Conservation (phyloP, 2,329 filamentous ascomycete genomes). For the Tympanopsis confertula region DNA sequence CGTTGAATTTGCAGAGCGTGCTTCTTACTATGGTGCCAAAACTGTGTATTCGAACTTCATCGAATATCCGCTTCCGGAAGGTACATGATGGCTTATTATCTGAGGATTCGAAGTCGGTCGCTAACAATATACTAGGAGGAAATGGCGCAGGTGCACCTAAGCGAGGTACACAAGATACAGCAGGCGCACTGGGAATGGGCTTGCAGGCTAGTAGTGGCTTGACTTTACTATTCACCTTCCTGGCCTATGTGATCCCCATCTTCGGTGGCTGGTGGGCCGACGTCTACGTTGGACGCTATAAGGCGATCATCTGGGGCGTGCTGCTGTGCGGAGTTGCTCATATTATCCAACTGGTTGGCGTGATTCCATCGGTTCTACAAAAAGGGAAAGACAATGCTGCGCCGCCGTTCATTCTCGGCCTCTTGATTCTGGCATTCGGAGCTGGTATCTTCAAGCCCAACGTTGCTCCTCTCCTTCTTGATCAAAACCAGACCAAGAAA, state of each 20-base stretch:
- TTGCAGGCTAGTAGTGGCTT: constrained; percentile 32
- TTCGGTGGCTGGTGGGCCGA: constrained; percentile 45
- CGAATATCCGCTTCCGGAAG: constrained; percentile 35
- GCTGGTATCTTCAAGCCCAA: constrained; percentile 64
- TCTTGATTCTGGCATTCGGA: constrained; percentile 56
- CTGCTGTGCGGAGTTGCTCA: constrained; percentile 50
- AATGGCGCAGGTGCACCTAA: constrained; percentile 19
- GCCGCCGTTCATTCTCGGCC: constrained; percentile 48
- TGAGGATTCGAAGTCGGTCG: constrained; percentile 2
- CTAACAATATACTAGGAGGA: constrained; percentile 8
- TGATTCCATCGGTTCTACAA: constrained; percentile 45
- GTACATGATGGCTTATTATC: constrained; percentile 4
- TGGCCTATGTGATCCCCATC: constrained; percentile 35
- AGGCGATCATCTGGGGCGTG: constrained; percentile 45
- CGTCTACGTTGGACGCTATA: constrained; percentile 54
- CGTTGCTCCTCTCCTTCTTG: constrained; percentile 27
- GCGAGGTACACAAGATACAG: constrained; percentile 21
- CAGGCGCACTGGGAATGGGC: constrained; percentile 38
- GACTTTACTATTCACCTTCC: constrained; percentile 30
- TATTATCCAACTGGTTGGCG: constrained; percentile 50
- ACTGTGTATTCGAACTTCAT: constrained; percentile 42
- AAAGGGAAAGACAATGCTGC: constrained; percentile 33
- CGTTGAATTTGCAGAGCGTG: constrained; percentile 37
- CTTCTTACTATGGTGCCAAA: constrained; percentile 37
- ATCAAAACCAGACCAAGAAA: constrained; percentile 28